phyloP scores from a whole-genome alignment of 768 basidiomycete genomes.

The Calocybe gangraenosa region DNA sequence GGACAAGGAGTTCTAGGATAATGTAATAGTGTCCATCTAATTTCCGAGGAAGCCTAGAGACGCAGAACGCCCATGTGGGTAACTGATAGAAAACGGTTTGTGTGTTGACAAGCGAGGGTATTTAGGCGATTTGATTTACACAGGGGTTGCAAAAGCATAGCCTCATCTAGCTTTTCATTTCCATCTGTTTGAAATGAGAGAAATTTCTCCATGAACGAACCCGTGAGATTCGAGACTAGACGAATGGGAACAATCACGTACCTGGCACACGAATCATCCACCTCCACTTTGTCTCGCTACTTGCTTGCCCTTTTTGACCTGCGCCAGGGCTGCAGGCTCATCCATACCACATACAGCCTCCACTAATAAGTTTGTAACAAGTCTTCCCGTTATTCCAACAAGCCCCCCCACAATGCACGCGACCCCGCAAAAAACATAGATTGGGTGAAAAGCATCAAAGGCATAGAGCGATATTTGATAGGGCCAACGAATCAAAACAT shows the following conservation, averaged over 20 bases:
- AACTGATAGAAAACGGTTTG: too few species aligned
- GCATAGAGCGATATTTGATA: constrained; percentile 33
- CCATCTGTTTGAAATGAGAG: too few species aligned
- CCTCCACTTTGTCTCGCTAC: background rate
- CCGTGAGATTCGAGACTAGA: too few species aligned
- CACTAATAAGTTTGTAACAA: constrained; percentile 13
- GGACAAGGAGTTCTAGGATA: too few species aligned
- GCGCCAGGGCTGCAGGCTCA: background rate
- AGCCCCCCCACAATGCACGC: constrained; percentile 49
- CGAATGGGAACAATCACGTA: background rate
- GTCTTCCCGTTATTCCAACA: constrained; percentile 35
- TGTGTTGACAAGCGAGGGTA: too few species aligned
- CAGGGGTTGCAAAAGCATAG: too few species aligned
- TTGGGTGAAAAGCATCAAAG: constrained; percentile 43
- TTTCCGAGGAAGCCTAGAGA: too few species aligned
- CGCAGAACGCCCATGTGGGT: too few species aligned
- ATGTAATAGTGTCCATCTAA: too few species aligned
- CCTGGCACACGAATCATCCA: background rate
- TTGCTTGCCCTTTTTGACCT: background rate
- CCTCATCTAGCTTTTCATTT: too few species aligned
- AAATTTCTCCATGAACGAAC: too few species aligned
- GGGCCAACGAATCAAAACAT: constrained; percentile 43
- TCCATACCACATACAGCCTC: background rate
- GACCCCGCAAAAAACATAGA: constrained; percentile 53
- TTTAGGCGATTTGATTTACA: too few species aligned